Conservation (phyloP, 2,329 filamentous ascomycete species). For the Colletotrichum euphorbiae region DNA sequence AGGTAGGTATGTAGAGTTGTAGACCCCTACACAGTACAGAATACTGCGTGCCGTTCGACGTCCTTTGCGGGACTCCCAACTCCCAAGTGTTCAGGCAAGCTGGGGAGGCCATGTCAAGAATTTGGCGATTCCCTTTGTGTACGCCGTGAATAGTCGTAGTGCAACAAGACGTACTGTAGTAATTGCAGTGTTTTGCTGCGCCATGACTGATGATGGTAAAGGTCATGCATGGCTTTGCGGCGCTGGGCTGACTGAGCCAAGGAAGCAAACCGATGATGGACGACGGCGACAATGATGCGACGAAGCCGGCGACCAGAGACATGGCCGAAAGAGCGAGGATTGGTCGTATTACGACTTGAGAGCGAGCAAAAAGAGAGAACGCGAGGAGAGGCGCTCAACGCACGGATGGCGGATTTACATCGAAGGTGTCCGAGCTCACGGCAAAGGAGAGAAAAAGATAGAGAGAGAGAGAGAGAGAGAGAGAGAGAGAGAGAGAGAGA, state of each 20-base stretch:
- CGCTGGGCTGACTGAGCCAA: not conserved
- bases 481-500: too few relatives aligned
- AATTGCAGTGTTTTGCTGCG: not conserved
- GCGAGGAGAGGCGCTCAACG: not conserved
- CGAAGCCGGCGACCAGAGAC: not conserved
- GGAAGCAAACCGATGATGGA: not conserved
- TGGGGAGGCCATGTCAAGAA: not conserved
- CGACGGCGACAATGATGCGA: not conserved
- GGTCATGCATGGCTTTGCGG: not conserved
- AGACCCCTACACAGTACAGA: too few relatives aligned
- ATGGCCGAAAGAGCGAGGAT: constrained; percentile 21
- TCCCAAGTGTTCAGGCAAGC: not conserved
- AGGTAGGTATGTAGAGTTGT: too few relatives aligned
- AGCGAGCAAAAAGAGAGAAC: not conserved
- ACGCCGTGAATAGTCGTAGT: not conserved
- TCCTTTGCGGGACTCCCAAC: too few relatives aligned
- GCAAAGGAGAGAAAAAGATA: not conserved
- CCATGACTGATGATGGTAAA: not conserved
- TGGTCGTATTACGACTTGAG: not conserved
- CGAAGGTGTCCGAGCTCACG: too few relatives aligned
- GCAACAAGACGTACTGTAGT: too few relatives aligned
- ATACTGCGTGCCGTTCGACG: too few relatives aligned
- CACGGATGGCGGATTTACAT: too few relatives aligned
- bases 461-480: too few relatives aligned
- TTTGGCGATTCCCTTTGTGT: not conserved